Evolutionary conservation across 495 filamentous ascomycete species (phyloP).

Genomic region (Evernia prunastri): DNA sequence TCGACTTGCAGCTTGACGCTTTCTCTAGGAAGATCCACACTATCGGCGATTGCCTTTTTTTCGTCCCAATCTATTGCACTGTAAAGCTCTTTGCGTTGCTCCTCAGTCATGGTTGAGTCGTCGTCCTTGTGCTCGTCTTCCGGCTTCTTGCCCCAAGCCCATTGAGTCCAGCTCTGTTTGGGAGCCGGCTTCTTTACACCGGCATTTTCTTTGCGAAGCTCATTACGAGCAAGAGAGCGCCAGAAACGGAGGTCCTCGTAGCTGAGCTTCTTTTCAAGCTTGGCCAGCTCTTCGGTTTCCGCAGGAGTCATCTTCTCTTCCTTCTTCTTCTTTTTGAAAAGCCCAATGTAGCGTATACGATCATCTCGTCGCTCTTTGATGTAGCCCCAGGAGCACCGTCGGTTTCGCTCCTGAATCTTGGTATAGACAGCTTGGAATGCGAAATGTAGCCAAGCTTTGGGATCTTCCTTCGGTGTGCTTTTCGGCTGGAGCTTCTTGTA

Average conservation of each 20-base stretch:
- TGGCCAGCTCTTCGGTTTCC: constrained; percentile 65
- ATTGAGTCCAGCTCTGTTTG: constrained; percentile 76
- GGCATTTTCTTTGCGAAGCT: constrained; percentile 89
- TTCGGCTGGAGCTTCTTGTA: constrained; percentile 92
- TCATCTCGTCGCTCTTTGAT: constrained; percentile 89
- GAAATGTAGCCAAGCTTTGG: constrained; percentile 84
- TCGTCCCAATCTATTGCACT: constrained; percentile 98
- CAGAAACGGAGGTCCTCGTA: constrained; percentile 98
- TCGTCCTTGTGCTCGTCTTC: constrained; percentile 53
- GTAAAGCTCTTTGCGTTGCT: constrained; percentile 94
- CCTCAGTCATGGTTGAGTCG: constrained; percentile 79
- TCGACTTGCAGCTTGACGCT: constrained; percentile 88
- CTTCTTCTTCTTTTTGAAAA: constrained; percentile 90
- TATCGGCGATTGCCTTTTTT: constrained; percentile 79
- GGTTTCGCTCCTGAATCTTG: constrained; percentile 90
- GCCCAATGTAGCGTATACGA: constrained; percentile 75
- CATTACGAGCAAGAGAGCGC: constrained; percentile 87
- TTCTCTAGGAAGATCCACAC: constrained; percentile 82
- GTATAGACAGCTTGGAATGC: constrained; percentile 79
- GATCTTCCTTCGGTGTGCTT: constrained; percentile 77
- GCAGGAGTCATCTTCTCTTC: constrained; percentile 62
- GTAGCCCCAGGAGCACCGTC: constrained; percentile 88
- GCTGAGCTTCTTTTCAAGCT: constrained; percentile 76
- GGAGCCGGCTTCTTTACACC: constrained; percentile 59
- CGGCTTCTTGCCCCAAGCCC: constrained; percentile 72